phyloP scores from a whole-genome alignment of 2,329 filamentous ascomycete species.

The Ceratocystis harringtonii region DNA sequence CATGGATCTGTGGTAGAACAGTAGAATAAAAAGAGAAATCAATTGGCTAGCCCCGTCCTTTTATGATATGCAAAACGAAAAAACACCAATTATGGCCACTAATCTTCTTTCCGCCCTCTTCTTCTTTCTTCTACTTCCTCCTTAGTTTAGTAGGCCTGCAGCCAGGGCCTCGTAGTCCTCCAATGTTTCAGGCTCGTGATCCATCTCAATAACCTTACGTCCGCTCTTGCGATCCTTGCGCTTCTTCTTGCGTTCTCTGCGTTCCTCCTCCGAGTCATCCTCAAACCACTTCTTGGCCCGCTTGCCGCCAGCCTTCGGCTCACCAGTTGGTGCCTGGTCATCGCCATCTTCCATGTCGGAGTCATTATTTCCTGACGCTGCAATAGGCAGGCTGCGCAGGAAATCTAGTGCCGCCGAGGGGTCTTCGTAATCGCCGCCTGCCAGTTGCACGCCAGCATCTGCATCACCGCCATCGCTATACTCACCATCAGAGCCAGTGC shows the following conservation, averaged over 20 bases:
- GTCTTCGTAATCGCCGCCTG: constrained; percentile 28
- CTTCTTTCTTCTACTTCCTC: background rate
- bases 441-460: constrained; percentile 22
- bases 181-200: constrained; percentile 59
- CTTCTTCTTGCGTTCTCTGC: constrained; percentile 23
- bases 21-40: constrained; percentile 4
- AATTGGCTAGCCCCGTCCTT: constrained; percentile 15
- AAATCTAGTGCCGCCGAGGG: constrained; percentile 42
- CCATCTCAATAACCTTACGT: constrained; percentile 44
- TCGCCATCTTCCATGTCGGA: constrained; percentile 27
- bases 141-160: constrained; percentile 48
- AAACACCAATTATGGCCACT: constrained; percentile 18
- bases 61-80: constrained; percentile 20
- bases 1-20: background rate
- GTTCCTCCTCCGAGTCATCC: constrained; percentile 32
- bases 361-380: constrained; percentile 24
- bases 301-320: constrained; percentile 27
- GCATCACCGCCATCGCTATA: constrained; percentile 1
- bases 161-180: constrained; percentile 68
- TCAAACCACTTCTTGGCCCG: constrained; percentile 74
- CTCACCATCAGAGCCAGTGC: constrained; percentile 12
- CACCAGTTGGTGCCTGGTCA: constrained; percentile 24
- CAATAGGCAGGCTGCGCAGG: constrained; percentile 41
- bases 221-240: constrained; percentile 31
- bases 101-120: background rate